Base-by-base conservation (phyloP, 352 stramenopile genomes). In the Phytopythium chamaehyphon region DNA sequence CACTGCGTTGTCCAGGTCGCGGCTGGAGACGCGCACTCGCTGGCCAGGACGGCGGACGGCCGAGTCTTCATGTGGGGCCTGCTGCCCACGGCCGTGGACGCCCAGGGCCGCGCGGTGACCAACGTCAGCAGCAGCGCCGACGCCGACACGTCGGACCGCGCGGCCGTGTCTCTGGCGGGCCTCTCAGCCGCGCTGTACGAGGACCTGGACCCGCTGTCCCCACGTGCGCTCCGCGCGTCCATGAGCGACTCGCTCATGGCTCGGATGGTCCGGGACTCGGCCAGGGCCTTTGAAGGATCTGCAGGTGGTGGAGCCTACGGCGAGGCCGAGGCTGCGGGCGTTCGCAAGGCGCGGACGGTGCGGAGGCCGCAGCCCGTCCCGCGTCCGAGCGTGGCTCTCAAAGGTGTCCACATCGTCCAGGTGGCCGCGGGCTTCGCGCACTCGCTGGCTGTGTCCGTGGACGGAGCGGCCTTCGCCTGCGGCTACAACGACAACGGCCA, bases 401-500 rank as follows among this genome's bases (percentile, higher is more conserved):
- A 69, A 6, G 63, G 71, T 36, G 72, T 79, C 8, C 64, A 68
- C 42, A 77, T 90, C 43, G 55, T 51, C 33, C 68, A 65, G 23
- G 70, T 84, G 40, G 66, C 78, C 0, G 82, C 82, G 0, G 82
- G 82, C n/a, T 90, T 90, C 46, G 82, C 79, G 0, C 82, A 93
- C 53, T 90, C 77, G 15, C 46, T 93, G 43, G 79, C 76, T 3
- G 71, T 74, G 11, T 87, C 64, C n/a, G 67, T 55, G 3, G 55
- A 67, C 0, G 82, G 82, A 1, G 42, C 61, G 1, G 75, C 83
- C 7, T 90, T 84, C 40, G 86, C 73, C 51, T 93, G 82, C 36
- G 82, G 82, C 15, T 93, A 93, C 79, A 93, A 93, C 47, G 82
- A 93, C 57, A 88, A 86, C 49, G 79, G 82, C 11, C 82, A 93